These are phyloP conservation scores for Debaryomyces prosopidis DNA, from an alignment of 805 yeast genomes.

Conservation along the genomic window DNA sequence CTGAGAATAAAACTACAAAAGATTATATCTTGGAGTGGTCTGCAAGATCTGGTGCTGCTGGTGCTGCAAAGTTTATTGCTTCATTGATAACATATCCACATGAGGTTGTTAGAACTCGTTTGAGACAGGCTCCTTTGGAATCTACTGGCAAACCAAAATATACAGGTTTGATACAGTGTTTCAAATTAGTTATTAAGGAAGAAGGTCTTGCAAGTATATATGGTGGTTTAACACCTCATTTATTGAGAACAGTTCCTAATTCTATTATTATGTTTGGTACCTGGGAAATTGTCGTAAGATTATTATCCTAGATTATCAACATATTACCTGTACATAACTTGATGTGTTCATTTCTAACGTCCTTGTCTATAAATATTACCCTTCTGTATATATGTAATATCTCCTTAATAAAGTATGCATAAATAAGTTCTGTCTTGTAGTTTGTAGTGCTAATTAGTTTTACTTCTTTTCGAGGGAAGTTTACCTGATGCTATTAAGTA, in stretches of 20 bases:
- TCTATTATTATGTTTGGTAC: conserved; percentile 99
- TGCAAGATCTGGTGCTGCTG: conserved; percentile 97
- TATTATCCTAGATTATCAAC: conserved; percentile 20
- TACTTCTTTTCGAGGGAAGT: background rate
- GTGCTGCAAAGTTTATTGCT: conserved; percentile 91
- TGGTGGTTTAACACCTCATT: conserved; percentile 96
- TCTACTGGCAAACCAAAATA: conserved; percentile 82
- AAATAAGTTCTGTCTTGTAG: too few species aligned
- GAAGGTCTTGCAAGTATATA: conserved; percentile 94
- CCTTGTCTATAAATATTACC: background rate
- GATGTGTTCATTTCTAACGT: background rate
- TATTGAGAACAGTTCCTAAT: conserved; percentile 95
- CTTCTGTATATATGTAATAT: background rate
- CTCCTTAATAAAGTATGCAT: too few species aligned
- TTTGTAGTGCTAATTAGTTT: background rate
- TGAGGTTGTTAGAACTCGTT: conserved; percentile 92
- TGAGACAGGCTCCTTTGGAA: conserved; percentile 86
- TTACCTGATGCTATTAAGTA: conserved; percentile 1
- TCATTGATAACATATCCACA: conserved; percentile 94
- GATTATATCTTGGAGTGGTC: conserved; percentile 86
- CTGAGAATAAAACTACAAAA: conserved; percentile 38
- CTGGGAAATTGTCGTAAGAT: conserved; percentile 73
- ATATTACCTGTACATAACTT: conserved; percentile 1
- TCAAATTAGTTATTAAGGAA: conserved; percentile 79
- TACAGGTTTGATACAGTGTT: conserved; percentile 86